phyloP scores from a whole-genome alignment of 2,329 filamentous ascomycete species.

The Alternaria hordeiaustralica region DNA sequence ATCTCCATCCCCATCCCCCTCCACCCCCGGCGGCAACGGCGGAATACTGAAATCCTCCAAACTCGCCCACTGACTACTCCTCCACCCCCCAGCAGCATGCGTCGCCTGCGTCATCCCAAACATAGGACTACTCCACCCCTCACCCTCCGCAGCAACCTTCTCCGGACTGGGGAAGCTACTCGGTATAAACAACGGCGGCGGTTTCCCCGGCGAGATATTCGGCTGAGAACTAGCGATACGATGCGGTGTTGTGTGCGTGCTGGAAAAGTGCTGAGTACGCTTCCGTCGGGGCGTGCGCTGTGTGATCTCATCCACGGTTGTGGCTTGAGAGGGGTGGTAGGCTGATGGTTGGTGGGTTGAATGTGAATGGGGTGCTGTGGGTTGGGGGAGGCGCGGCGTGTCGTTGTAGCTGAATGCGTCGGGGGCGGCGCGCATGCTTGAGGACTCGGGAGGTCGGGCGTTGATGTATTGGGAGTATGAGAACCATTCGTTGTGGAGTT shows the following conservation, averaged over 20 bases:
- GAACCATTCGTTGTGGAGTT: conserved; percentile 40
- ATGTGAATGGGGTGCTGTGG: not conserved
- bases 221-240: conserved; percentile 26
- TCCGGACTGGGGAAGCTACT: conserved; percentile 43
- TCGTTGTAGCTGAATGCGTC: conserved; percentile 38
- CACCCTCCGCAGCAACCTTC: conserved; percentile 22
- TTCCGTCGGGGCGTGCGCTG: conserved; percentile 30
- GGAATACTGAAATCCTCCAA: conserved; percentile 46
- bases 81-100: not conserved
- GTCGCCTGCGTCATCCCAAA: conserved; percentile 18
- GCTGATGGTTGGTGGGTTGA: conserved; percentile 6
- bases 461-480: conserved; percentile 42
- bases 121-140: conserved; percentile 38
- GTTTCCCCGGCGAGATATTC: conserved; percentile 30
- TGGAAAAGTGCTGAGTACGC: conserved; percentile 14
- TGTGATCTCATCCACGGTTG: conserved; percentile 40
- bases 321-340: conserved; percentile 39
- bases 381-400: conserved; percentile 20
- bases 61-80: conserved; percentile 26
- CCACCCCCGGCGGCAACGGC: conserved; percentile 28
- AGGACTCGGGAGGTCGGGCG: conserved; percentile 21
- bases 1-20: not conserved
- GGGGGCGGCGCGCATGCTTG: conserved; percentile 36
- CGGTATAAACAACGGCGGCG: conserved; percentile 42
- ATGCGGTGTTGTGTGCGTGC: conserved; percentile 32